Percentiles rank a stretch among this genome's conserved stretches.
Conservation (phyloP, 805 yeast genomes). For the Hanseniaspora hatyaiensis region DNA sequence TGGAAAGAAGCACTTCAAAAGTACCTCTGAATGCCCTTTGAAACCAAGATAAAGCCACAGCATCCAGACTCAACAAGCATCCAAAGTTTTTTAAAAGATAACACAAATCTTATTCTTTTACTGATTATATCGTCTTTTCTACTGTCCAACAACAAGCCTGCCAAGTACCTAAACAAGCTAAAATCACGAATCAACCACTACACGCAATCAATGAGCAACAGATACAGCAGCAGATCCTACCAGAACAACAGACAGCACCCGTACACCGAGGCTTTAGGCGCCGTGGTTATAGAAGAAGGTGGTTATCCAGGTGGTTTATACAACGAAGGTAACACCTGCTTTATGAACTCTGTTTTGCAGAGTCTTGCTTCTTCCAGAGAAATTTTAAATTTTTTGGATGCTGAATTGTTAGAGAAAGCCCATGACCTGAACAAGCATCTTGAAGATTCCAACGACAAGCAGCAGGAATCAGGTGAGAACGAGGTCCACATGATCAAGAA, state of each 20-base stretch:
- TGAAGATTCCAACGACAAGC: too few species aligned
- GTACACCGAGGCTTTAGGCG: constrained; percentile 14
- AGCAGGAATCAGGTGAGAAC: constrained; percentile 21
- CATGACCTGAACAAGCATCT: constrained; percentile 16
- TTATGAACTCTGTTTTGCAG: constrained; percentile 85
- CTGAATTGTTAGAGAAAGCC: constrained; percentile 26
- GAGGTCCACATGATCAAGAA: constrained; percentile 18
- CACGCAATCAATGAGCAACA: constrained; percentile 13
- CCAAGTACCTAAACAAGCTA: constrained; percentile 12
- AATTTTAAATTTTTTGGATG: constrained; percentile 44
- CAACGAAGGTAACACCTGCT: constrained; percentile 89
- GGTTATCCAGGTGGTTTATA: constrained; percentile 74
- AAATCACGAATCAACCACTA: constrained; percentile 16
- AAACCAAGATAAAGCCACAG: neutral
- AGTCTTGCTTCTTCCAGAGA: constrained; percentile 63
- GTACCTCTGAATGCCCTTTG: constrained; percentile 5
- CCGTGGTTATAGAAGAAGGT: constrained; percentile 42
- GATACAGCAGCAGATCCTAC: constrained; percentile 14
- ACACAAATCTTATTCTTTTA: constrained; percentile 1
- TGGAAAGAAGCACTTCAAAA: too few species aligned
- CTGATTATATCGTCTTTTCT: constrained; percentile 4
- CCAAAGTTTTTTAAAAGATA: too few species aligned
- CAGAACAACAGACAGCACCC: constrained; percentile 7
- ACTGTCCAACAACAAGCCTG: constrained; percentile 16
- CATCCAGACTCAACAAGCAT: too few species aligned